Evolutionary conservation across 805 yeast species (phyloP), one percentile per base, ranked within the genome.

Genomic region (Jamesozyma gamospora): DNA sequence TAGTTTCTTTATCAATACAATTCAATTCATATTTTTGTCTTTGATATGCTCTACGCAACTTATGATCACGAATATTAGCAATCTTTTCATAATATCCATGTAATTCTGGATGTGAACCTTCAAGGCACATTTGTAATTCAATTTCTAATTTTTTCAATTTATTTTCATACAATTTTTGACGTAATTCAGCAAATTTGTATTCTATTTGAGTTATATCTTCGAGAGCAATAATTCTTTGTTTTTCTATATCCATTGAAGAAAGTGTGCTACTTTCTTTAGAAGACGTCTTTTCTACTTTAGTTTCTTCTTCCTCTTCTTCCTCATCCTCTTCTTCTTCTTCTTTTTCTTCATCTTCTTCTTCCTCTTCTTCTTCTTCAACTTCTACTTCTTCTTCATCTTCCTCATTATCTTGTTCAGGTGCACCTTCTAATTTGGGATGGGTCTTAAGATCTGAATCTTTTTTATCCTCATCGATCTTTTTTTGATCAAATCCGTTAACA

Each of bases 51-150:
- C 71, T 63, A 24, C 57, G 66, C 19, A 87, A 64, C 56, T 79
- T 81, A 42, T 77, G 78, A 47, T 85, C 85, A 48, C 86, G 78
- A 48, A 81, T 77, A 32, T 75, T 73, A 42, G 81, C 82, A 37
- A 92, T 77, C 59, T 77, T 75, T 50, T 71, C 72, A 57, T 82
- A 76, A 39, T 82, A 81, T 35, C 74, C 71, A 29, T 83, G 72
- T 40, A 90, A 70, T 51, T 88, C 96, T 0, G 97, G 97, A 60
- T 92, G 98, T 16, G 86, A 74, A 11, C 96, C 96, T 46, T 79
- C 81, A 27, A 79, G 65, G 63, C 97, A 88, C 71, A 90, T 74
- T 51, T 81, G 81, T 44, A 90, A 65, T 58, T 92, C 98, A 34
- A 82, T 79, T 49, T 85, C 84, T 47, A 83, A 70, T 45, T 83